phyloP scores from a whole-genome alignment of 225 moss, liverwort and hornwort genomes.

The Polytrichum formosum region DNA sequence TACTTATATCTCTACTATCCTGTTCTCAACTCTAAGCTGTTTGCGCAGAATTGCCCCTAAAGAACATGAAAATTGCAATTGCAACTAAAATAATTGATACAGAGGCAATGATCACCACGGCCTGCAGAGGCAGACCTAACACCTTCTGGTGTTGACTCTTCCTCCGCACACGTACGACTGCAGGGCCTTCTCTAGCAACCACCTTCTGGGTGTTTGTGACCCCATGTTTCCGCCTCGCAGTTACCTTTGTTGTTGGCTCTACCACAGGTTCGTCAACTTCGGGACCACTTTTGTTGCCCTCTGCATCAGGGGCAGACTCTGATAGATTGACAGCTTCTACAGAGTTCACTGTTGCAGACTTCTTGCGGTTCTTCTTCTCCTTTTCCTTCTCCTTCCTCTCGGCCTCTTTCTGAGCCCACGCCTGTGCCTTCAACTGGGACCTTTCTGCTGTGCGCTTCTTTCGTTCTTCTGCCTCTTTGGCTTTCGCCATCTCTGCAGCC shows the following conservation, averaged over 20 bases:
- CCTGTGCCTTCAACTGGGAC: conserved; percentile 60
- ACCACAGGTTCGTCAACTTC: conserved; percentile 14
- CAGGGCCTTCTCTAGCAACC: conserved; percentile 21
- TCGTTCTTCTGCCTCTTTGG: conserved; percentile 77
- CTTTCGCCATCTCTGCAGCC: conserved; percentile 70
- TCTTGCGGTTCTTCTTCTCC: conserved; percentile 71
- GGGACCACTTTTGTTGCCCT: conserved; percentile 15
- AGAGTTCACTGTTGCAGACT: conserved; percentile 24
- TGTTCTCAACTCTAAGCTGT: too few relatives aligned
- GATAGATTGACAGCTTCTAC: conserved; percentile 14
- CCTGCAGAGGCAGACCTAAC: conserved; percentile 25
- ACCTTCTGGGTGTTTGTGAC: conserved; percentile 21
- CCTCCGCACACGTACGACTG: conserved; percentile 3
- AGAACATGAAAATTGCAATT: conserved; percentile 14
- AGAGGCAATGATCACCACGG: conserved; percentile 26
- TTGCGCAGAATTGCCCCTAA: background rate
- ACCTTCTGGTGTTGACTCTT: conserved; percentile 27
- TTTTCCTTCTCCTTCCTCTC: conserved; percentile 72
- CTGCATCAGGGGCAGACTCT: conserved; percentile 10
- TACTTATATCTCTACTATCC: too few relatives aligned
- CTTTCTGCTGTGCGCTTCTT: conserved; percentile 64
- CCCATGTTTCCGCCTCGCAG: conserved; percentile 20
- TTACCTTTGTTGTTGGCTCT: conserved; percentile 19
- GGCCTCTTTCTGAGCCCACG: conserved; percentile 71
- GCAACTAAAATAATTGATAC: conserved; percentile 18